Percentiles rank a stretch among this genome's conserved stretches.
phyloP scores from a whole-genome alignment of 805 yeast genomes.

The Myxozyma lipomycoides region DNA sequence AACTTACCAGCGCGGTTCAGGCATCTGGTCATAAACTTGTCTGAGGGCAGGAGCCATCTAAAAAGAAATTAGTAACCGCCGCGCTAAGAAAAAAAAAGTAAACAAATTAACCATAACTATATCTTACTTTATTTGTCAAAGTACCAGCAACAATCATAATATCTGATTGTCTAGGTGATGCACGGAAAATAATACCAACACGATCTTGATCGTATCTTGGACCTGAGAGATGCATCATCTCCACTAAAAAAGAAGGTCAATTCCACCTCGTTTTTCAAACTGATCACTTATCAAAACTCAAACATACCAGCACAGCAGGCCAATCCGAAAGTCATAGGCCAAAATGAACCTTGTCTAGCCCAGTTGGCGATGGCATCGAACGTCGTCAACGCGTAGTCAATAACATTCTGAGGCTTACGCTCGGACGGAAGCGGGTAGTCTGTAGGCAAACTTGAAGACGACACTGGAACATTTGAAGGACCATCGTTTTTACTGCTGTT shows the following conservation, averaged over 20 bases:
- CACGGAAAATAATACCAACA: constrained; percentile 88
- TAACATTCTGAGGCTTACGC: constrained; percentile 53
- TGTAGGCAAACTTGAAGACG: constrained; percentile 48
- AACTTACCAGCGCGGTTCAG: constrained; percentile 70
- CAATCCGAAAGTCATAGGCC: constrained; percentile 90
- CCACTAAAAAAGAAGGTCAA: constrained; percentile 44
- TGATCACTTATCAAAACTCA: background rate
- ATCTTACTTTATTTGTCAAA: constrained; percentile 59
- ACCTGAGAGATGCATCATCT: constrained; percentile 90
- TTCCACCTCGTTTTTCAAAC: background rate
- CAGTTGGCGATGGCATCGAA: constrained; percentile 80
- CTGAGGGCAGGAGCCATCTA: constrained; percentile 87
- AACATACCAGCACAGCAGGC: constrained; percentile 71
- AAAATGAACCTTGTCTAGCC: constrained; percentile 87
- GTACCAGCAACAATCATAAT: constrained; percentile 92
- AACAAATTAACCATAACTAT: background rate
- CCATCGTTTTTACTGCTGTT: background rate
- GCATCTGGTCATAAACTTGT: constrained; percentile 92
- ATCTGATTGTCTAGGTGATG: constrained; percentile 89
- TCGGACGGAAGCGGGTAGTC: constrained; percentile 69
- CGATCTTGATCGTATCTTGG: constrained; percentile 92
- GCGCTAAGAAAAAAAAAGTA: background rate
- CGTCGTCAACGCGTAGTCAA: constrained; percentile 79
- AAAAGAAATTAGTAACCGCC: background rate
- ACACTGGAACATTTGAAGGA: background rate